phyloP scores from a whole-genome alignment of 305 asterid genomes.

The Rubia occidens region DNA sequence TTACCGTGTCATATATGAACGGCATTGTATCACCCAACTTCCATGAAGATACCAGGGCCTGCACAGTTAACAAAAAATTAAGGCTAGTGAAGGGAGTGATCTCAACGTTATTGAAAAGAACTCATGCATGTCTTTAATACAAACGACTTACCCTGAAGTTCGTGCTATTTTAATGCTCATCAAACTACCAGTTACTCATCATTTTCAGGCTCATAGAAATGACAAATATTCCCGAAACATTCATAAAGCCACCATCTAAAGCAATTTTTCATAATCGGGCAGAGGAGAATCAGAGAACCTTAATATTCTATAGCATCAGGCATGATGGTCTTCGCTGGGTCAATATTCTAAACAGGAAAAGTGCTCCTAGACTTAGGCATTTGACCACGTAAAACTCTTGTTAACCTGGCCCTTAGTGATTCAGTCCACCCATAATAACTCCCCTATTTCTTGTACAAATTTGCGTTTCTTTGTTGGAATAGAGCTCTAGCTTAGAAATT shows the following conservation, averaged over 20 bases:
- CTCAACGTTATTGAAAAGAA: not conserved
- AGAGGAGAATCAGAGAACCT: not conserved
- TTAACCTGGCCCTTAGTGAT: not conserved
- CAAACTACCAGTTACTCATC: not conserved
- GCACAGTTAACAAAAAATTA: constrained; percentile 20
- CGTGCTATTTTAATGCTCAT: not conserved
- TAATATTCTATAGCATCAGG: not conserved
- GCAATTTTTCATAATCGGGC: not conserved
- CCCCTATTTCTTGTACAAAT: not conserved
- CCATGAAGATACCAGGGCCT: constrained; percentile 85
- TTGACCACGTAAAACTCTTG: not conserved
- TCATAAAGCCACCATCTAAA: not conserved
- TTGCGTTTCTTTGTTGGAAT: not conserved
- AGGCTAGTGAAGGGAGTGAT: not conserved
- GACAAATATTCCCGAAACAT: no score
- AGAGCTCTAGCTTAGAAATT: not conserved
- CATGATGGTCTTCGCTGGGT: not conserved
- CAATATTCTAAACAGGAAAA: not conserved
- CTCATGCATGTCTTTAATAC: not conserved
- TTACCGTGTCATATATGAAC: constrained; percentile 79
- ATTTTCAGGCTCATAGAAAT: not conserved
- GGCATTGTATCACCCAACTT: constrained; percentile 78
- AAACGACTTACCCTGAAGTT: not conserved
- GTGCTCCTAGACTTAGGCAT: not conserved
- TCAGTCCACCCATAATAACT: not conserved